Conservation (phyloP, 352 stramenopile genomes). For the Phytopythium mirpurense region DNA sequence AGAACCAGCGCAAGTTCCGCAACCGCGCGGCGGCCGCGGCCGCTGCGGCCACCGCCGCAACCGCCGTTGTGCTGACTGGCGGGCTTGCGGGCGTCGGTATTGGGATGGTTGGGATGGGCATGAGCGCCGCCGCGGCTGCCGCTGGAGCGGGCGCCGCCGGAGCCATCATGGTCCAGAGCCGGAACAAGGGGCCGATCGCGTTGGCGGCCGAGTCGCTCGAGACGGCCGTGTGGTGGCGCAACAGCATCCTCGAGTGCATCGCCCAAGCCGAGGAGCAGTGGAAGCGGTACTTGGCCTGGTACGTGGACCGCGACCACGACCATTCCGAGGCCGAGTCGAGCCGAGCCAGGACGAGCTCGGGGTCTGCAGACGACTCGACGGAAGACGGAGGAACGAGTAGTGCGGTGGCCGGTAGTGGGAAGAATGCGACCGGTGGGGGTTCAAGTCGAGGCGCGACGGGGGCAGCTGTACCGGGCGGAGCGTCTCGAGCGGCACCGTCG, state of each 20-base stretch:
- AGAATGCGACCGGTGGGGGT: background rate
- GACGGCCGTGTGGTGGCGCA: slow-evolving; percentile 82
- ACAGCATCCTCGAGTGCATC: slow-evolving; percentile 82
- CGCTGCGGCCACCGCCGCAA: slow-evolving; percentile 68
- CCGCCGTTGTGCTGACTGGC: slow-evolving; percentile 71
- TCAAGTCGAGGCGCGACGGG: background rate
- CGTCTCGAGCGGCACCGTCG: background rate
- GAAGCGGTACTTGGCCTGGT: slow-evolving; percentile 84
- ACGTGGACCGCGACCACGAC: slow-evolving; percentile 75
- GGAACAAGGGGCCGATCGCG: slow-evolving; percentile 66
- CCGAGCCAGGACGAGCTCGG: background rate
- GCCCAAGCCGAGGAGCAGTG: slow-evolving; percentile 80
- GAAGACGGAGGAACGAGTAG: background rate
- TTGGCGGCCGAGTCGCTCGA: slow-evolving; percentile 78
- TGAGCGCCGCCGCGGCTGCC: slow-evolving; percentile 67
- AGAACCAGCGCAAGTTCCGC: slow-evolving; percentile 50
- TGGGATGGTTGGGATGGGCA: slow-evolving; percentile 72
- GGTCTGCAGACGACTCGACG: background rate
- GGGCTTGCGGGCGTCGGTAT: slow-evolving; percentile 75
- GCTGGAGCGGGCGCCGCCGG: slow-evolving; percentile 67
- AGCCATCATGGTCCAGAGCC: slow-evolving; percentile 65
- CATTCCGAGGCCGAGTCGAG: slow-evolving; percentile 24
- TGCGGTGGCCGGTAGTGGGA: background rate
- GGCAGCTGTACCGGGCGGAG: background rate
- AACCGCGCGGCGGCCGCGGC: slow-evolving; percentile 57